phyloP scores from a whole-genome alignment of 1,139 yeast genomes.

The Geotrichum aggregatum region DNA sequence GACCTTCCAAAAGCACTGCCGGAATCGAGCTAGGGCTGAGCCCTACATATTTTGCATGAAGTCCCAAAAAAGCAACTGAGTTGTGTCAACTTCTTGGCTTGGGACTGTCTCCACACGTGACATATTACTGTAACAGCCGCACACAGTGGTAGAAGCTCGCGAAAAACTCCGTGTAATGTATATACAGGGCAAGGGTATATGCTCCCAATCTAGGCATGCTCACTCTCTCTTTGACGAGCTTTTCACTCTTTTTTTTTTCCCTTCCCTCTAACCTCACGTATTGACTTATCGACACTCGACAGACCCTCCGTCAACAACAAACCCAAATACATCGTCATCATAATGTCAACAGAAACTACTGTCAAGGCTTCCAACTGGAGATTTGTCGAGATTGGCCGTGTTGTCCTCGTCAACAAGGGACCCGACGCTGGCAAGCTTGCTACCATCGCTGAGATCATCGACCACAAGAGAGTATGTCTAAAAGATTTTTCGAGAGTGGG shows the following conservation, averaged over 20 bases:
- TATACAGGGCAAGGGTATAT: background rate
- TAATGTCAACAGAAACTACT: conserved; percentile 65
- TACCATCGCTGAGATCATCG: conserved; percentile 95
- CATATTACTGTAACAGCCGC: too few species aligned
- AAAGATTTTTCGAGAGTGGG: too few species aligned
- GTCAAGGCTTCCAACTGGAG: conserved; percentile 98
- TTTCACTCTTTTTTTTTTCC: conserved; percentile 5
- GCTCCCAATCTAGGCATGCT: background rate
- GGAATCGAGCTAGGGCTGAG: background rate
- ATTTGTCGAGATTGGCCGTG: conserved; percentile 99
- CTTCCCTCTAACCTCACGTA: background rate
- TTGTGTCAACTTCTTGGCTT: too few species aligned
- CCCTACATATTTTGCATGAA: background rate
- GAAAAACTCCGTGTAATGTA: background rate
- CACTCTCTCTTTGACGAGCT: conserved; percentile 2
- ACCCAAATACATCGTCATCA: conserved; percentile 20
- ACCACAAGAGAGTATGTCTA: conserved; percentile 94
- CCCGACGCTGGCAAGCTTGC: conserved; percentile 74
- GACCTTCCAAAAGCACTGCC: too few species aligned
- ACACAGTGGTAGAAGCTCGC: background rate
- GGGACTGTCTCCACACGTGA: too few species aligned
- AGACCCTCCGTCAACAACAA: conserved; percentile 1
- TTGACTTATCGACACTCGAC: background rate
- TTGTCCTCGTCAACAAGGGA: conserved; percentile 83
- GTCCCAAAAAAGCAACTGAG: too few species aligned